Percentiles rank a stretch among this genome's conserved stretches.
phyloP scores from a whole-genome alignment of 345 rosid genomes.

The Hibiscus tridactylites region DNA sequence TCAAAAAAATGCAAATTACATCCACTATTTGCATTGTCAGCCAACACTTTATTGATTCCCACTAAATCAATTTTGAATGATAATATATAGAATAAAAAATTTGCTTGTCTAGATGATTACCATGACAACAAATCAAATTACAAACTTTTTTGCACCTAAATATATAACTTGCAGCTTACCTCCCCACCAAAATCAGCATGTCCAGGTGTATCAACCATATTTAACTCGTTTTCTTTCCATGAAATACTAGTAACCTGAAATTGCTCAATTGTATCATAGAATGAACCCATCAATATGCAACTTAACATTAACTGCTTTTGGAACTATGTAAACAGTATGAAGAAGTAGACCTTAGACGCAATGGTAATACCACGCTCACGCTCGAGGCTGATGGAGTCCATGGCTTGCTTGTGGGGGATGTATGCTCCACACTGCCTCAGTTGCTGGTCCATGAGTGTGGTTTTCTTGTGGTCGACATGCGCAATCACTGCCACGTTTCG shows the following conservation, averaged over 20 bases:
- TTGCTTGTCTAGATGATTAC: background rate
- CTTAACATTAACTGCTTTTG: background rate
- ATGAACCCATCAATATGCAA: background rate
- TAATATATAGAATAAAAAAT: background rate
- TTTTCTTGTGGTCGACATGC: slow-evolving; percentile 96
- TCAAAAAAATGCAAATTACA: background rate
- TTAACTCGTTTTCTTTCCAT: slow-evolving; percentile 87
- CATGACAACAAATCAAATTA: background rate
- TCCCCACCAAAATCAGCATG: slow-evolving; percentile 99
- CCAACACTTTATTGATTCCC: too few relatives aligned
- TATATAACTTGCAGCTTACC: slow-evolving; percentile 21
- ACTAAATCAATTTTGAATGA: background rate
- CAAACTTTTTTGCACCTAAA: background rate
- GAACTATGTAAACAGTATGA: background rate
- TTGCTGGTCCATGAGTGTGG: slow-evolving; percentile 91
- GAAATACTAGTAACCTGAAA: slow-evolving; percentile 71
- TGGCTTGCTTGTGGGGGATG: slow-evolving; percentile 93
- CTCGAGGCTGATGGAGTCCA: slow-evolving; percentile 96
- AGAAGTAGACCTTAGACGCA: slow-evolving; percentile 60
- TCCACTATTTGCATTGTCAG: background rate
- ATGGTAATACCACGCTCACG: slow-evolving; percentile 98
- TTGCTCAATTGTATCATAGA: background rate
- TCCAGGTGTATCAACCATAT: slow-evolving; percentile 99
- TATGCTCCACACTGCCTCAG: slow-evolving; percentile 98
- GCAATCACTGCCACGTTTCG: slow-evolving; percentile 96